These are phyloP conservation scores for Beauveria pseudobassiana DNA, from an alignment of 2,329 filamentous ascomycete species.

Conservation along the genomic window DNA sequence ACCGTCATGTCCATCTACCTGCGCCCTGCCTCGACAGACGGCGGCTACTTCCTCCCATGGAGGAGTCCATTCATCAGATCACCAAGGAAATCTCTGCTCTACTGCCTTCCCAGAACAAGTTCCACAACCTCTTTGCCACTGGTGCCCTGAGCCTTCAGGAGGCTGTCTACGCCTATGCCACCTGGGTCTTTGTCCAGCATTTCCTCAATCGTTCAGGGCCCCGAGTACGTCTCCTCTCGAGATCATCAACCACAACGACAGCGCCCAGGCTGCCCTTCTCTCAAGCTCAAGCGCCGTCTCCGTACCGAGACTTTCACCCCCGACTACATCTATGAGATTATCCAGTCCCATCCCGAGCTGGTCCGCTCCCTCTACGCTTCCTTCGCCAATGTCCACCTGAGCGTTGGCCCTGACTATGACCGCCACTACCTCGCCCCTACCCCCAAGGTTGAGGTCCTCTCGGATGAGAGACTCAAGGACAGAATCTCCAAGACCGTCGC, in stretches of 20 bases:
- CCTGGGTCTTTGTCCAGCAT: conserved; percentile 96
- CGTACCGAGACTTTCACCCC: conserved; percentile 96
- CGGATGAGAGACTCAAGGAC: conserved; percentile 64
- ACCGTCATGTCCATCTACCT: conserved; percentile 96
- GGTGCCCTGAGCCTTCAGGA: conserved; percentile 89
- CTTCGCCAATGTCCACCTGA: conserved; percentile 80
- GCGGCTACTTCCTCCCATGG: conserved; percentile 63
- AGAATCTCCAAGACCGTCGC: conserved; percentile 71
- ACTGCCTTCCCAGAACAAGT: conserved; percentile 96
- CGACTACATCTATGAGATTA: conserved; percentile 97
- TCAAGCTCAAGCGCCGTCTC: conserved; percentile 90
- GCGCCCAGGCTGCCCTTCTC: conserved; percentile 75
- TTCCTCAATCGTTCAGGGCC: conserved; percentile 93
- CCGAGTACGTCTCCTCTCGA: conserved; percentile 87
- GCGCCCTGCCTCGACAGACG: conserved; percentile 56
- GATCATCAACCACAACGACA: conserved; percentile 74
- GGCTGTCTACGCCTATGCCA: conserved; percentile 93
- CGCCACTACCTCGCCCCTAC: conserved; percentile 46
- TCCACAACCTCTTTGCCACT: conserved; percentile 80
- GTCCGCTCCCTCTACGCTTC: conserved; percentile 83
- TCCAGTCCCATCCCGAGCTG: conserved; percentile 79
- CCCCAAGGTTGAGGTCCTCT: conserved; percentile 60
- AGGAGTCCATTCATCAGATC: conserved; percentile 95
- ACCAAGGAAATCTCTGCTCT: conserved; percentile 93
- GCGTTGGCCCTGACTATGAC: conserved; percentile 43